Base-by-base conservation (phyloP, 768 basidiomycete genomes). In the Kwoniella sp. region DNA sequence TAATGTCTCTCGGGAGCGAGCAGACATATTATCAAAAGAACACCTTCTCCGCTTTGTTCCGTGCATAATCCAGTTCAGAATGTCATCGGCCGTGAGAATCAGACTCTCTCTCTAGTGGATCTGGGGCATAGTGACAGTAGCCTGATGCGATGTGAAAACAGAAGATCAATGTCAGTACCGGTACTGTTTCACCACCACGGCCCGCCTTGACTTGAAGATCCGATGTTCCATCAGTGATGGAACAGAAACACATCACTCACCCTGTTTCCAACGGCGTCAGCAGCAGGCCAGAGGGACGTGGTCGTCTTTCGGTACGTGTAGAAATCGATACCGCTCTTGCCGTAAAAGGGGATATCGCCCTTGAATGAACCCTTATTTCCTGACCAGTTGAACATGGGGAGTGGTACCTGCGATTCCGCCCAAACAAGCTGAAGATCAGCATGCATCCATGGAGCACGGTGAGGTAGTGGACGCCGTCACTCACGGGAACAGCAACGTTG, bases 221-320 rank as follows among this genome's bases (percentile, higher is more conserved):
- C n/a, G n/a, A n/a, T n/a, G n/a, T n/a, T n/a, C n/a, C n/a, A n/a
- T n/a, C n/a, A 20, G n/a, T n/a, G 23, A 34, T 34, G 38, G 28
- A 45, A 30, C 7, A 12, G 38, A 2, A 22, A 15, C 17, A 4
- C 30, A n/a, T n/a, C 71, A 48, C 72, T 74, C 31, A 79, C 81
- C 56, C 68, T 70, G 34, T 72, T 70, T 11, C 73, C 77, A 65
- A 81, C 72, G 30, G 82, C 82, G 64, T 83, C 83, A 58, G 92
- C 92, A 8, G 90, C 86, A 73, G 88, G 89, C 94, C 94, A 97
- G 25, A 97, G 85, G 63, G 91, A 89, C 2, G 94, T 98, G 4
- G 87, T 92, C 1, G 94, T 97, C 92, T 96, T 97, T 81, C 92
- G 89, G 81, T 93, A 90, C 2, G 95, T 98, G 79, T 93, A 98